Evolutionary conservation across 257 asterid species (phyloP).

Genomic region (Solanum megistacrolobum): DNA sequence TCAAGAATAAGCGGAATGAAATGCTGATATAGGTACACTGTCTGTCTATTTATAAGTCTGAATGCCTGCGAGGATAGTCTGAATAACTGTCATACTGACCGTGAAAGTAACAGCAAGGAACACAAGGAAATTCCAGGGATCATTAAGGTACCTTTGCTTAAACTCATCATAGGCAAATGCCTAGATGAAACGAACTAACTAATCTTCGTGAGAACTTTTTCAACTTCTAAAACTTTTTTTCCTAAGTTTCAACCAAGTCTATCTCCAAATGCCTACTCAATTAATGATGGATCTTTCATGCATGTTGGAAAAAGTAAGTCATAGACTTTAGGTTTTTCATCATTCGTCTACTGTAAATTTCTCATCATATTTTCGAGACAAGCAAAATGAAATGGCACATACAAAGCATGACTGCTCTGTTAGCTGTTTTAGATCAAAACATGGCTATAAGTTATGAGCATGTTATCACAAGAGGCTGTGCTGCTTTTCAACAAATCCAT

Average conservation of each 20-base stretch:
- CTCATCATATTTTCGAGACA: not conserved
- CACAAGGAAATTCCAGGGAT: not conserved
- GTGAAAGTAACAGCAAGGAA: not conserved
- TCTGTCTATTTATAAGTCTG: not conserved
- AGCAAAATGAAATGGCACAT: not conserved
- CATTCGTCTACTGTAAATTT: not conserved
- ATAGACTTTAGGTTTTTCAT: not conserved
- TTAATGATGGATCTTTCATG: too few relatives aligned
- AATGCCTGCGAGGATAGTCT: not conserved
- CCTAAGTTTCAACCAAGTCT: too few relatives aligned
- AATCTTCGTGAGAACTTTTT: too few relatives aligned
- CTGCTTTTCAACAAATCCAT: not conserved
- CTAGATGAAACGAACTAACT: too few relatives aligned
- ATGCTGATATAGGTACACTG: not conserved
- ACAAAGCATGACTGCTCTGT: not conserved
- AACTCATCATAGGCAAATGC: not conserved
- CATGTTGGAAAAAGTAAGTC: not conserved
- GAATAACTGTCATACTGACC: not conserved
- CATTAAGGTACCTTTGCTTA: not conserved
- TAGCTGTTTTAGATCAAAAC: not conserved
- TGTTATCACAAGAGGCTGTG: not conserved
- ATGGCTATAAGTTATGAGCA: not conserved
- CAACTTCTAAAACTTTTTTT: too few relatives aligned
- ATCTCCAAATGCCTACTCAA: too few relatives aligned
- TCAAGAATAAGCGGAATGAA: not conserved